phyloP scores from a whole-genome alignment of 2,329 filamentous ascomycete genomes.

The Fusarium lyarnte region DNA sequence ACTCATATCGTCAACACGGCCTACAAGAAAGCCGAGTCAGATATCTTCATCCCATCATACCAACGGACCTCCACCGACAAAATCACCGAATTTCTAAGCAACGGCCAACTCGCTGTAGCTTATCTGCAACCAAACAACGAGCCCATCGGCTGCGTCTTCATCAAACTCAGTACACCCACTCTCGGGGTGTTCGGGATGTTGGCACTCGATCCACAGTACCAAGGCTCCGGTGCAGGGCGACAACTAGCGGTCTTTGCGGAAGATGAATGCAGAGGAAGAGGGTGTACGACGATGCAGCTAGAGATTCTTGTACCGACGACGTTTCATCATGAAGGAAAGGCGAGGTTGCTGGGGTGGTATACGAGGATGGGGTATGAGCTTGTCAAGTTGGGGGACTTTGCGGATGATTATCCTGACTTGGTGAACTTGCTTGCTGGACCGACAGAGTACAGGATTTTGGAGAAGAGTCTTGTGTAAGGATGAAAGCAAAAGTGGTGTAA shows the following conservation, averaged over 20 bases:
- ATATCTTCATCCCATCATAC: conserved; percentile 43
- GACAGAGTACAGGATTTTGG: conserved; percentile 43
- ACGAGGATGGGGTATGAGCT: conserved; percentile 42
- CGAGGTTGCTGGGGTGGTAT: conserved; percentile 44
- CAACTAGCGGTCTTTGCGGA: conserved; percentile 43
- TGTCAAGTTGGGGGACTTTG: conserved; percentile 42
- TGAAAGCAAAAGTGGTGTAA: accelerated
- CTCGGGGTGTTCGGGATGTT: conserved; percentile 46
- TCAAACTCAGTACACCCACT: conserved; percentile 32
- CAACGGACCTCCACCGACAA: conserved; percentile 38
- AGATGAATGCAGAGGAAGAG: conserved; percentile 37
- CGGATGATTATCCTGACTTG: conserved; percentile 43
- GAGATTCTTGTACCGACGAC: conserved; percentile 44
- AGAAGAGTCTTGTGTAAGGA: conserved; percentile 31
- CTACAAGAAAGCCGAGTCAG: conserved; percentile 40
- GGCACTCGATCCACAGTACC: conserved; percentile 37
- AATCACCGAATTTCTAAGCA: conserved; percentile 33
- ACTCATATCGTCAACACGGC: conserved; percentile 41
- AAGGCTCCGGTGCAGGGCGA: conserved; percentile 40
- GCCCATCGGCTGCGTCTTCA: conserved; percentile 42
- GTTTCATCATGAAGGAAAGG: conserved; percentile 42
- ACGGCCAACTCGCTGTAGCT: conserved; percentile 40
- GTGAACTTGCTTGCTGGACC: conserved; percentile 41
- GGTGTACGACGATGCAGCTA: conserved; percentile 44
- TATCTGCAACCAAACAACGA: conserved; percentile 11